These are phyloP conservation scores for Cyamopsis tetragonoloba DNA, from an alignment of 306 rosid species.

Conservation along the genomic window DNA sequence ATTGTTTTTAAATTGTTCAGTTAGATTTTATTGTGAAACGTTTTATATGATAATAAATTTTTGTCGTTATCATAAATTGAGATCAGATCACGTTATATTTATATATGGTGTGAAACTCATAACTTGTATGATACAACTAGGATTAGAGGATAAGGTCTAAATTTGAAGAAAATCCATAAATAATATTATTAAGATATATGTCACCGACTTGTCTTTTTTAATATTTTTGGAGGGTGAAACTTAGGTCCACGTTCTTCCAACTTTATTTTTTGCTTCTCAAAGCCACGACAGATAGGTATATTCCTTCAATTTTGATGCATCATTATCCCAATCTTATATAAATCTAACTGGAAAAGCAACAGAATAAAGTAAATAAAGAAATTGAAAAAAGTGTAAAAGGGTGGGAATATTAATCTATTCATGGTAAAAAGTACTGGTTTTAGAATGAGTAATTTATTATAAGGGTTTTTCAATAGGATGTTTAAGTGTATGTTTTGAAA, in stretches of 20 bases:
- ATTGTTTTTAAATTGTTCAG: neutral
- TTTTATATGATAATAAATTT: constrained; percentile 15
- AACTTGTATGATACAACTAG: constrained; percentile 34
- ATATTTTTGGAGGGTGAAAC: constrained; percentile 21
- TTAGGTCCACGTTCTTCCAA: constrained; percentile 48
- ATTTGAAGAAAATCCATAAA: constrained; percentile 53
- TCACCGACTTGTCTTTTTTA: constrained; percentile 32
- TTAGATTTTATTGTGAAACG: neutral
- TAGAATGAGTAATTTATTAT: neutral
- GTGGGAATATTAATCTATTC: neutral
- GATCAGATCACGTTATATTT: constrained; percentile 36
- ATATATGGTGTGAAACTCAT: constrained; percentile 47
- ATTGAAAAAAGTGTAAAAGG: neutral
- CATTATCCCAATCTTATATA: neutral
- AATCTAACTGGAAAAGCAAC: neutral
- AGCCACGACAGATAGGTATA: constrained; percentile 53
- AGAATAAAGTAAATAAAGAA: neutral
- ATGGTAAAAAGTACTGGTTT: neutral
- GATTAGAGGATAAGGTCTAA: constrained; percentile 74
- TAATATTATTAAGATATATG: too few species aligned
- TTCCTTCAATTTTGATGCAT: constrained; percentile 35
- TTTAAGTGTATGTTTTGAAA: too few species aligned
- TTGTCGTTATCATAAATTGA: constrained; percentile 45
- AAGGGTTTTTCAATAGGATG: neutral
- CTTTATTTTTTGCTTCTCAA: constrained; percentile 74